Evolutionary conservation across 106 monocot species (phyloP), one percentile per base, ranked within the genome.

Genomic region (Allium fistulosum): DNA sequence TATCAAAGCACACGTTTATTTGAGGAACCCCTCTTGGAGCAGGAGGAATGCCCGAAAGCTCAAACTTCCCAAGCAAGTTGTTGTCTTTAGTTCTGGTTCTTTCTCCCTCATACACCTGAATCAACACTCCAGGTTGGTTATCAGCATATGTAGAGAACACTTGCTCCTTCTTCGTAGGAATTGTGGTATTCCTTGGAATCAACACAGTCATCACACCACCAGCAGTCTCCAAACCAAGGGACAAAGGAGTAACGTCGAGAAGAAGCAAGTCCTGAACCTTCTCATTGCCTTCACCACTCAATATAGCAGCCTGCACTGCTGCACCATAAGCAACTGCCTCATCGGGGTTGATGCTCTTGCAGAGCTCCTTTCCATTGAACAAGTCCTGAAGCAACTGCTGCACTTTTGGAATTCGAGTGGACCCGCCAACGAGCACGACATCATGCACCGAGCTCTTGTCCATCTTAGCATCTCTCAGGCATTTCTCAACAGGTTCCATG

Each of bases 381-480:
- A 69, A 69, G 55, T 69, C 68, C 53, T 69, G 68, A 10, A 86
- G 78, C 28, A 90, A 76, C 67, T 85, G 83, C 59, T 85, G 53
- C 15, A 55, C 53, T 5, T 55, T 55, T 12, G 53, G 53, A 55
- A 55, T 55, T 12, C 53, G 4, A 55, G 53, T 55, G 53, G 53
- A 55, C 53, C 53, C 53, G 6, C 53, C 53, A 15, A 55, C 82
- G 2, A 90, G 80, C 1, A 90, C 90, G 45, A 90, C 86, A 17
- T 90, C 90, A 57, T 90, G 74, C 12, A 69, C 68, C 4, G 55
- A 55, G 68, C 68, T 55, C 53, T 69, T 69, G 53, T 69, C 68
- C 68, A 69, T 69, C 22, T 69, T 69, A 12, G 68, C 68, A 28
- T 69, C 68, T 50, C 52, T 55, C 68, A 69, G 17, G 52, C 68